phyloP scores from a whole-genome alignment of 176 grass and related monocot genomes.

The Phoenix dactylifera region DNA sequence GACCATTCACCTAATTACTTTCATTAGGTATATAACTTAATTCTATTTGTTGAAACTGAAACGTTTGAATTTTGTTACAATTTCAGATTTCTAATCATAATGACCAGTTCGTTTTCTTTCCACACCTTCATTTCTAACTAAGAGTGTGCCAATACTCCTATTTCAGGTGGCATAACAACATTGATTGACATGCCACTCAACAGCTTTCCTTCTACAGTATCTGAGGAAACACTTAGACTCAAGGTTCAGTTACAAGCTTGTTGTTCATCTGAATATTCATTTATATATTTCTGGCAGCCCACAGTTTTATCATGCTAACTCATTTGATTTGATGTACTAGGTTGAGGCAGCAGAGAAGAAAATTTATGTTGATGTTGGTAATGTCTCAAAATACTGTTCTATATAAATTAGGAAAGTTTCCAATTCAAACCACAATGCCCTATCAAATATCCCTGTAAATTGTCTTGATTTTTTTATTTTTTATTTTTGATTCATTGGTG shows the following conservation, averaged over 20 bases:
- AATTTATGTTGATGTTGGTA: conserved; percentile 82
- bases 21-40: too few relatives aligned
- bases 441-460: too few relatives aligned
- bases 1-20: too few relatives aligned
- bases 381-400: conserved; percentile 16
- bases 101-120: too few relatives aligned
- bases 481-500: too few relatives aligned
- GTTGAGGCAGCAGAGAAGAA: conserved; percentile 63
- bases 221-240: conserved; percentile 74
- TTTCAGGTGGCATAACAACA: conserved; percentile 89
- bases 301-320: not conserved
- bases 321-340: conserved; percentile 32
- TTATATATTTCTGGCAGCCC: too few relatives aligned
- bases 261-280: not conserved
- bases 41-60: too few relatives aligned
- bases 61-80: too few relatives aligned
- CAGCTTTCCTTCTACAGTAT: conserved; percentile 76
- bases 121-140: not conserved
- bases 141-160: not conserved
- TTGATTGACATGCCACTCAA: conserved; percentile 97
- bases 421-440: too few relatives aligned
- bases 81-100: too few relatives aligned
- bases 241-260: conserved; percentile 46
- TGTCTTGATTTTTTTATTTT: too few relatives aligned
- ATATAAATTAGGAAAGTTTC: too few relatives aligned